Conservation (phyloP, 768 basidiomycete species). For the Ramaria sp. region DNA sequence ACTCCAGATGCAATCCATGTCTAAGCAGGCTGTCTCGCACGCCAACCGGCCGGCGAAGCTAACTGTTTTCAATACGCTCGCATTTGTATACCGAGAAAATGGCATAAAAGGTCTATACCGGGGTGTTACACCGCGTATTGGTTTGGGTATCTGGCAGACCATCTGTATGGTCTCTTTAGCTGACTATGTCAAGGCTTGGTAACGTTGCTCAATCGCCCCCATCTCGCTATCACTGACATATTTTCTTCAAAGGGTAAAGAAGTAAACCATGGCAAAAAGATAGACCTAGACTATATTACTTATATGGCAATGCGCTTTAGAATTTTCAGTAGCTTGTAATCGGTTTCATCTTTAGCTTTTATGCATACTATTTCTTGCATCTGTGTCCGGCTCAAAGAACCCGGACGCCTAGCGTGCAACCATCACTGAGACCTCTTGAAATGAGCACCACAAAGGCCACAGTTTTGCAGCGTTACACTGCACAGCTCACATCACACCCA, state of each 20-base stretch:
- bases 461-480: constrained; percentile 55
- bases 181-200: constrained; percentile 90
- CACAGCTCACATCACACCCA: constrained; percentile 55
- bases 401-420: no score
- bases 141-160: constrained; percentile 93
- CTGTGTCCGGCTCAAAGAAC: no score
- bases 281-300: background rate
- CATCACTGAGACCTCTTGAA: background rate
- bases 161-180: constrained; percentile 99
- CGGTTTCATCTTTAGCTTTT: background rate
- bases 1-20: constrained; percentile 95
- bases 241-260: constrained; percentile 38
- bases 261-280: background rate
- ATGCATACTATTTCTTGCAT: no score
- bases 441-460: constrained; percentile 2
- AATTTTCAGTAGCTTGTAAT: background rate
- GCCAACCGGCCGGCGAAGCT: constrained; percentile 83
- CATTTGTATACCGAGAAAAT: constrained; percentile 94
- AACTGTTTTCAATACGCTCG: constrained; percentile 83
- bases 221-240: background rate
- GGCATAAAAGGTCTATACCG: constrained; percentile 95
- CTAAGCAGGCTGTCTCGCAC: constrained; percentile 53
- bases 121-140: constrained; percentile 94
- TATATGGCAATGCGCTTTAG: background rate
- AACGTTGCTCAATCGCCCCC: constrained; percentile 10